Evolutionary conservation across 805 yeast genomes (phyloP).

Genomic region (Wickerhamomyces mucosus): DNA sequence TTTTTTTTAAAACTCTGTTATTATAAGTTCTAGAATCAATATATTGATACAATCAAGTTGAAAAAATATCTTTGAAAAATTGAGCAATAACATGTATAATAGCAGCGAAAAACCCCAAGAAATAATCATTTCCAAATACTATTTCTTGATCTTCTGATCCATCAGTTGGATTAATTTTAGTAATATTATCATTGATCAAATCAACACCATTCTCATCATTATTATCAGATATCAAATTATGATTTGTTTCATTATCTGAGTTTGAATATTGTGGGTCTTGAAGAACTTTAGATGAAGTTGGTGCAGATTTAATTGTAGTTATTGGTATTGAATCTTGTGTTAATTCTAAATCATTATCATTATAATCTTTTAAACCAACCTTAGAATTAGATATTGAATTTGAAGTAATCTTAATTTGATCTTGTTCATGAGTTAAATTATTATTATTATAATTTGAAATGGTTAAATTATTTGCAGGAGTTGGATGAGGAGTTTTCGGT

Average conservation of each 20-base stretch:
- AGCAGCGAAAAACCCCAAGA: conserved; percentile 14
- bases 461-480: conserved; percentile 7
- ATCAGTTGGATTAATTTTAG: too few species aligned
- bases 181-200: too few species aligned
- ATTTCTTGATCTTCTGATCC: conserved; percentile 1
- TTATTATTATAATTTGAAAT: neutral
- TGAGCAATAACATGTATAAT: conserved; percentile 15
- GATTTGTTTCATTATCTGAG: neutral
- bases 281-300: neutral
- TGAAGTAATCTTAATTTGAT: conserved; percentile 3
- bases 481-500: conserved; percentile 23
- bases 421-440: neutral
- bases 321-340: too few species aligned
- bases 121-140: conserved; percentile 2
- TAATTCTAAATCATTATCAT: too few species aligned
- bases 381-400: neutral
- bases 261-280: neutral
- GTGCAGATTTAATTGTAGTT: conserved; percentile 1
- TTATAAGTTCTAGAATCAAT: too few species aligned
- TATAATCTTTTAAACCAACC: neutral
- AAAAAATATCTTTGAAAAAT: conserved; percentile 17
- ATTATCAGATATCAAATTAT: neutral
- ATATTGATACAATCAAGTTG: too few species aligned
- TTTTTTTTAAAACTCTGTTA: too few species aligned
- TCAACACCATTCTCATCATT: conserved; percentile 1